Conservation (phyloP, 2,329 filamentous ascomycete species). For the Hysterium pulicare region DNA sequence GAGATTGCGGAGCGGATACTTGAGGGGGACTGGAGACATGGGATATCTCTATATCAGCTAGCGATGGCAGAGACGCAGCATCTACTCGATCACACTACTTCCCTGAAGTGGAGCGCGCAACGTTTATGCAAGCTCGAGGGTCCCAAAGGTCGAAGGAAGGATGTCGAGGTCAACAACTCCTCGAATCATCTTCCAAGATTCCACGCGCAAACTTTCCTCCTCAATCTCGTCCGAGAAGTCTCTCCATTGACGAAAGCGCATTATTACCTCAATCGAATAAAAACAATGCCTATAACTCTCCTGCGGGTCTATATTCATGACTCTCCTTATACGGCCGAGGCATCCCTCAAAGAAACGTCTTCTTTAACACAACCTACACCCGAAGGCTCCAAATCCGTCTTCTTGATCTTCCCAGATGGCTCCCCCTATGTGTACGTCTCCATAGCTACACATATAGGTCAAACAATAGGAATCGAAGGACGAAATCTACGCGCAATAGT, state of each 20-base stretch:
- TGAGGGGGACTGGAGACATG: slow-evolving; percentile 56
- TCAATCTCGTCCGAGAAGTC: slow-evolving; percentile 69
- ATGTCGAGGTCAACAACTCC: slow-evolving; percentile 39
- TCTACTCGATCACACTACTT: slow-evolving; percentile 51
- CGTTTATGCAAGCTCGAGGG: slow-evolving; percentile 40
- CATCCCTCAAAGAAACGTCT: slow-evolving; percentile 33
- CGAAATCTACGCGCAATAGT: slow-evolving; percentile 67
- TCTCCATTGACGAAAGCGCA: slow-evolving; percentile 79
- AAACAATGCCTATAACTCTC: slow-evolving; percentile 65
- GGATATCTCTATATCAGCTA: slow-evolving; percentile 53
- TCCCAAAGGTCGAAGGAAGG: slow-evolving; percentile 19
- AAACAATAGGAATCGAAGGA: slow-evolving; percentile 30
- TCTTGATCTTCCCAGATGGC: slow-evolving; percentile 77
- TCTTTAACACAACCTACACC: slow-evolving; percentile 28
- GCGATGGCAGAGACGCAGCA: slow-evolving; percentile 54
- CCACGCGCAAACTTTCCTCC: slow-evolving; percentile 75
- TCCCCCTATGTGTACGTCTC: slow-evolving; percentile 71
- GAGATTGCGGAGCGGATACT: slow-evolving; percentile 56
- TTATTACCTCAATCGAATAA: slow-evolving; percentile 73
- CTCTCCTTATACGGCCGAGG: slow-evolving; percentile 68
- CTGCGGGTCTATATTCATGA: slow-evolving; percentile 78
- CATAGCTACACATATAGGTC: slow-evolving; percentile 41
- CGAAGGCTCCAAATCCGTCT: slow-evolving; percentile 70
- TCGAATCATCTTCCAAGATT: slow-evolving; percentile 60
- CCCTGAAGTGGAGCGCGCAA: slow-evolving; percentile 53